Evolutionary conservation across 305 asterid genomes (phyloP), one percentile per base, ranked within the genome.

Genomic region (Rubia occidens): DNA sequence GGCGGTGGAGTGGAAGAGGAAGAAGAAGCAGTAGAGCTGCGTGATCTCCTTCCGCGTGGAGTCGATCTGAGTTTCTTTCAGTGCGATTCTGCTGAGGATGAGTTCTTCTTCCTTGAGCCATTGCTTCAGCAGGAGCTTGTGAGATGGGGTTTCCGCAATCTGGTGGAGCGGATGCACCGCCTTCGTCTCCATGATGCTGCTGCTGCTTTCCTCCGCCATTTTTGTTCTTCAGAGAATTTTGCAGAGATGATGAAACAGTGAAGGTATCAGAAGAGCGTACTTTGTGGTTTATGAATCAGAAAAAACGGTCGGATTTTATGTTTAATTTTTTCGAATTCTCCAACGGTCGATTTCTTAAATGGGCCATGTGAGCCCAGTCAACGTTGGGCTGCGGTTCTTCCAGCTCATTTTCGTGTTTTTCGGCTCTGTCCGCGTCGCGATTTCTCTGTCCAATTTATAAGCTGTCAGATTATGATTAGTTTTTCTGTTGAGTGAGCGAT

Each of bases 41-140:
- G 93, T 88, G 82, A 87, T 83, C 21, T 89, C 87, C 2, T 81
- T 85, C 0, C 95, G 75, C 64, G 83, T 80, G 0, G 91, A 72
- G 54, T 85, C 95, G 78, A 87, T 81, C 39, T 85, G 97, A 54
- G 84, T 85, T 61, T 84, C 93, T 53, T 91, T 91, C 49, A 86
- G 87, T 54, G 95, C 78, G 82, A 83, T 85, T 8, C 96, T 84
- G 72, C 79, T 81, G 77, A 91, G 86, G 81, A 88, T 91, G 47
- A 91, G 81, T 68, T 85, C 93, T 66, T 89, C 87, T 75, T 91
- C 96, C 67, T 88, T 88, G 4, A 91, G 86, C 96, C 96, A 87
- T 69, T 91, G 95, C 79, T 91, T 91, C 14, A 91, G 85, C 70
- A 88, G 95, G 74, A 88, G 91, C 74, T 82, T 84, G 88, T 91